Conservation (phyloP, 306 rosid species). For the Glycine latifolia region DNA sequence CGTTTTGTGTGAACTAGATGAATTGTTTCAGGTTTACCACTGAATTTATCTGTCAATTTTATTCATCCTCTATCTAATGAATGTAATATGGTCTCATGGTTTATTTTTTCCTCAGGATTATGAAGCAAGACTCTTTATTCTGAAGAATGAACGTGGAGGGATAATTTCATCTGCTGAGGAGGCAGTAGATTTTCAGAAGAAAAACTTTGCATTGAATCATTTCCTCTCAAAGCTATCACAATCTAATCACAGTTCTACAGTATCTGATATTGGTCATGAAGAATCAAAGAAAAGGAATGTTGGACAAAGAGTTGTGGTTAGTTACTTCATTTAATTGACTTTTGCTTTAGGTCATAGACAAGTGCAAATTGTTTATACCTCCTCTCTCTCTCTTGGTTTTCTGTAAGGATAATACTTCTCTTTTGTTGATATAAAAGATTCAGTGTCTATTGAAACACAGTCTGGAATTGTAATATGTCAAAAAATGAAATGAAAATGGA, state of each 20-base stretch:
- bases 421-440: slow-evolving; percentile 6
- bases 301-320: slow-evolving; percentile 89
- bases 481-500: not conserved
- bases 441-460: slow-evolving; percentile 9
- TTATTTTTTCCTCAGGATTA: slow-evolving; percentile 65
- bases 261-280: slow-evolving; percentile 53
- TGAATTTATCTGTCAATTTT: slow-evolving; percentile 47
- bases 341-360: slow-evolving; percentile 26
- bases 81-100: slow-evolving; percentile 24
- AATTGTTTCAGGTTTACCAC: slow-evolving; percentile 76
- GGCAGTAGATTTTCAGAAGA: slow-evolving; percentile 87
- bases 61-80: slow-evolving; percentile 19
- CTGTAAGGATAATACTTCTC: slow-evolving; percentile 5
- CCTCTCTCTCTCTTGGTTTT: not conserved
- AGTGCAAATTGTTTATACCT: slow-evolving; percentile 36
- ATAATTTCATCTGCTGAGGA: slow-evolving; percentile 87
- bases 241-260: slow-evolving; percentile 56
- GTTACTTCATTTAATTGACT: slow-evolving; percentile 49
- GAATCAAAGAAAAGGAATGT: slow-evolving; percentile 82
- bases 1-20: slow-evolving; percentile 84
- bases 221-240: slow-evolving; percentile 75
- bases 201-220: slow-evolving; percentile 75
- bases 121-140: slow-evolving; percentile 88
- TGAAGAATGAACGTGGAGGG: slow-evolving; percentile 75
- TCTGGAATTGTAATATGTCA: slow-evolving; percentile 4